phyloP scores from a whole-genome alignment of 768 basidiomycete genomes.

The Lentinula sp. region DNA sequence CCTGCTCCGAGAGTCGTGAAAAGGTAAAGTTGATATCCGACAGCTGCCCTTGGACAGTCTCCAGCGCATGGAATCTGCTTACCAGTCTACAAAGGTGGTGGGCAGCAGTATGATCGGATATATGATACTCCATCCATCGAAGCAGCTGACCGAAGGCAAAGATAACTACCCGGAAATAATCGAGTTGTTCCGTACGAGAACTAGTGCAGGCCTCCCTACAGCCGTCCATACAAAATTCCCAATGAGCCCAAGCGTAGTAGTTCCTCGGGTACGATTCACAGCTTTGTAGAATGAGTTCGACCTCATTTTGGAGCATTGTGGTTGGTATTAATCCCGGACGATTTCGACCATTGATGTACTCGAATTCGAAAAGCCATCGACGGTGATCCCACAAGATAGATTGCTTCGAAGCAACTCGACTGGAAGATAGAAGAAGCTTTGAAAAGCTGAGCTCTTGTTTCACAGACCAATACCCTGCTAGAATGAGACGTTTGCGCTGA shows the following conservation, averaged over 20 bases:
- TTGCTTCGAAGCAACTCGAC: constrained; percentile 54
- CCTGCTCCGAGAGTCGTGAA: constrained; percentile 30
- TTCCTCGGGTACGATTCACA: constrained; percentile 65
- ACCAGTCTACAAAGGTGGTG: constrained; percentile 44
- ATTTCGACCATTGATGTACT: constrained; percentile 6
- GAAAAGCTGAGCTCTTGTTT: constrained; percentile 43
- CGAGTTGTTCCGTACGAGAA: constrained; percentile 4
- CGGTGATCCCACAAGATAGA: constrained; percentile 68
- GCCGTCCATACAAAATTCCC: constrained; percentile 40
- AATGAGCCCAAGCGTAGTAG: constrained; percentile 70
- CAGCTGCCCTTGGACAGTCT: constrained; percentile 1
- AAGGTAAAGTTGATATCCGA: not conserved
- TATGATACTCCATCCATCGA: constrained; percentile 55
- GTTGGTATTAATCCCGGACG: constrained; percentile 21
- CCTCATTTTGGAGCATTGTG: constrained; percentile 36
- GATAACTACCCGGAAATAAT: constrained; percentile 25
- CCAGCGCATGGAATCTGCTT: constrained; percentile 16
- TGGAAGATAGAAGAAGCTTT: constrained; percentile 41
- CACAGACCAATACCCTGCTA: constrained; percentile 26
- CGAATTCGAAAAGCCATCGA: constrained; percentile 50
- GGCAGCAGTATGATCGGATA: constrained; percentile 63
- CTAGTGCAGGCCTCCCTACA: constrained; percentile 13
- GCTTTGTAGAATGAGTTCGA: constrained; percentile 38
- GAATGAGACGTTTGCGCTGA: constrained; percentile 46
- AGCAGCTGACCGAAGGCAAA: constrained; percentile 31